Conservation (phyloP, 148 eudicot species). For the Fagopyrum esculentum region DNA sequence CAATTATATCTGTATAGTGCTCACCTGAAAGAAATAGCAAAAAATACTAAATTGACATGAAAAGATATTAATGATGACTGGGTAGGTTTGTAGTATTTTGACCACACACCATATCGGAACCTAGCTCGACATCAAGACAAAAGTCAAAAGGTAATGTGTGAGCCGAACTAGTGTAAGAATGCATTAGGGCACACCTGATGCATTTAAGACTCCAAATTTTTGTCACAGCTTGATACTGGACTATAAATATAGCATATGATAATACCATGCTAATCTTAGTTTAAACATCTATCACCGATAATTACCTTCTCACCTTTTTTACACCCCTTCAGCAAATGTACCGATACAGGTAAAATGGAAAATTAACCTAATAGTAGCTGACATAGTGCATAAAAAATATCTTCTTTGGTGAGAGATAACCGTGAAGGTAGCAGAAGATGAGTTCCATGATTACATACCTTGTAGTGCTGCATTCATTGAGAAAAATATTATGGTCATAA, state of each 20-base stretch:
- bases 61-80: background rate
- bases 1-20: slow-evolving; percentile 48
- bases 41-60: background rate
- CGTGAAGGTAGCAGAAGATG: background rate
- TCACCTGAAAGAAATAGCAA: slow-evolving; percentile 43
- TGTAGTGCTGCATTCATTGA: slow-evolving; percentile 77
- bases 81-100: background rate
- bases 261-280: background rate
- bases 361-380: background rate
- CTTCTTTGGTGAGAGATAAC: background rate
- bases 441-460: slow-evolving; percentile 33
- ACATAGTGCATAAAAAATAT: background rate
- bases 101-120: background rate
- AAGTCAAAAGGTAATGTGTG: too few species aligned
- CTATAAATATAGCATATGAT: background rate
- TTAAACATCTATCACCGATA: background rate
- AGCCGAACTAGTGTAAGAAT: too few species aligned
- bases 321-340: background rate
- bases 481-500: slow-evolving; percentile 74
- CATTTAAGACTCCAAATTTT: background rate
- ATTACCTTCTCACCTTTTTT: background rate
- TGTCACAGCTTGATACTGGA: background rate
- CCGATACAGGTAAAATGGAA: background rate
- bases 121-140: slow-evolving; percentile 1
- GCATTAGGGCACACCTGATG: background rate